Conservation (phyloP, 2,329 filamentous ascomycete species). For the Hymenoscyphus fructigenus region DNA sequence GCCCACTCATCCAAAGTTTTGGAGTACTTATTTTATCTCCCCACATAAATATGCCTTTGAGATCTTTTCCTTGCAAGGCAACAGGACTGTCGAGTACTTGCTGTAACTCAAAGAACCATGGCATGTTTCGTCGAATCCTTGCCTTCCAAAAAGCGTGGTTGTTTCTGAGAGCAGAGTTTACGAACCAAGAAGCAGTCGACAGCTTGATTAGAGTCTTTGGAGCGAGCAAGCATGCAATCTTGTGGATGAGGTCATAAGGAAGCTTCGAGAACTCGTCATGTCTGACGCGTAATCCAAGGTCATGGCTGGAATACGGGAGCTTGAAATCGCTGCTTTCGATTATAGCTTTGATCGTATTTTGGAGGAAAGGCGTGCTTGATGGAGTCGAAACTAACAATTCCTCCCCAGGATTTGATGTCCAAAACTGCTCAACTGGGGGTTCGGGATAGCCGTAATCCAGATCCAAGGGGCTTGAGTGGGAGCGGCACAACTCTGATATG, state of each 20-base stretch:
- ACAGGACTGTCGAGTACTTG: conserved; percentile 5
- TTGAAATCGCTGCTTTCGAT: conserved; percentile 11
- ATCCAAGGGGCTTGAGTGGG: background rate
- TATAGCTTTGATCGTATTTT: conserved; percentile 3
- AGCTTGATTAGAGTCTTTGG: conserved; percentile 4
- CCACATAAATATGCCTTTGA: background rate
- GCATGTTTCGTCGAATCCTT: conserved; percentile 5
- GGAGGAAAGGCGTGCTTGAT: background rate
- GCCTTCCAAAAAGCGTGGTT: conserved; percentile 11
- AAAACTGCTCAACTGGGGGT: background rate
- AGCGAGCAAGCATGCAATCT: conserved; percentile 10
- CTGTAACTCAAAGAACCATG: conserved; percentile 16
- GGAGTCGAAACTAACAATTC: background rate
- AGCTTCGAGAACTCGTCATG: conserved; percentile 13
- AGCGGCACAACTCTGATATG: background rate
- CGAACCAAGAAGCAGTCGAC: conserved; percentile 7
- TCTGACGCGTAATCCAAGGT: conserved; percentile 6
- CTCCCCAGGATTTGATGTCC: background rate
- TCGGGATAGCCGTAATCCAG: background rate
- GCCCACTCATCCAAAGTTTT: conserved; percentile 25
- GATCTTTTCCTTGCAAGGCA: background rate
- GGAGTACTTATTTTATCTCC: conserved; percentile 16
- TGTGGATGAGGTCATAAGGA: conserved; percentile 15
- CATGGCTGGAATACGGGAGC: background rate
- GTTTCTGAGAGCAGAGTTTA: background rate